Base-by-base conservation (phyloP, 148 eudicot species). In the Euryodendron excelsum region DNA sequence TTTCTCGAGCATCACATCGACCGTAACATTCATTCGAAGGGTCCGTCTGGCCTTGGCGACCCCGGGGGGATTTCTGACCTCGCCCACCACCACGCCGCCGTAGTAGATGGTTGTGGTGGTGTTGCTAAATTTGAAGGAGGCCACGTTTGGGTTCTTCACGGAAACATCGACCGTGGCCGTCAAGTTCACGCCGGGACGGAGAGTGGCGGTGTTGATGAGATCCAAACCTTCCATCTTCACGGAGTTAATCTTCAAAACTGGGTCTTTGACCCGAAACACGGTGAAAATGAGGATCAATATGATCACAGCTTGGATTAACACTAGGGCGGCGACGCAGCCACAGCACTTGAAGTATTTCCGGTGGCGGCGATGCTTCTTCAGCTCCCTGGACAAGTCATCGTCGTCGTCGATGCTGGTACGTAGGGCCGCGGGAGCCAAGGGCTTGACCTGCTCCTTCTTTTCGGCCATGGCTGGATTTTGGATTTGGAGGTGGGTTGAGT, bases 131-230 rank as follows among this genome's bases (percentile, higher is more conserved):
- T 68, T 83, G 62, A 88, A 86, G 2, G 91, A 78, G 6, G 82
- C 91, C 37, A 80, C 80, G 48, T 88, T 90, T 0, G 89, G 89
- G 55, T 90, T 90, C 45, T 87, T 87, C 3, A 86, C 47, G 1
- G 89, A 78, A 0, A 87, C 76, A 5, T 77, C 75, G 0, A n/a
- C 78, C 3, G 81, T 87, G 14, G 34, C 69, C 1, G 85, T 88
- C 23, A 85, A 30, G 69, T 86, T 86, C 4, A 23, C 21, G 30
- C 47, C 69, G 2, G 78, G 77, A 3, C 13, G 60, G 28, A 27
- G 62, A 31, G 21, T 41, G 59, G 33, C 25, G 41, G 44, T 34
- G 44, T 12, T 2, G 69, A 78, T 59, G 13, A 12, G 30, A 70
- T 63, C 69, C 5, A 85, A 56, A 34, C 92, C 88, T 13, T 30